phyloP scores from a whole-genome alignment of 1,284 basidiomycete species.

The Cutaneotrichosporon sp. region DNA sequence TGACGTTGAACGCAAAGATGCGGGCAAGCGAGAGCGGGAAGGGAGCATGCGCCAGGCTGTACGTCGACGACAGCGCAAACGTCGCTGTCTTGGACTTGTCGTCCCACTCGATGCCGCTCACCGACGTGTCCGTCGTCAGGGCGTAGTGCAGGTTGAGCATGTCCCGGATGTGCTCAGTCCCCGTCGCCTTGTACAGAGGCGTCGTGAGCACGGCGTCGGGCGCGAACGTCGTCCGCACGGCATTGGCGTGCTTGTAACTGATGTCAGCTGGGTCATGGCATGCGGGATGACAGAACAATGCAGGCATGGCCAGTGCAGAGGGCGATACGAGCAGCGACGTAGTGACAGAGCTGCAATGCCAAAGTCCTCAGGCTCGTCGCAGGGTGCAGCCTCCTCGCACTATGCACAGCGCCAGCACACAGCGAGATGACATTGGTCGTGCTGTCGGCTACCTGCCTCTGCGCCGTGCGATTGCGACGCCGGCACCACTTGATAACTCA shows the following conservation, averaged over 20 bases:
- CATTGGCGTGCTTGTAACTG: constrained; percentile 29
- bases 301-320: background rate
- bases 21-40: constrained; percentile 11
- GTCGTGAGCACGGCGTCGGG: constrained; percentile 25
- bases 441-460: no score
- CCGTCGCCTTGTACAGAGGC: constrained; percentile 17
- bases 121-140: constrained; percentile 17
- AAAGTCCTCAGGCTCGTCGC: no score
- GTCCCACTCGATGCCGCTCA: constrained; percentile 31
- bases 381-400: no score
- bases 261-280: background rate
- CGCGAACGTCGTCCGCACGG: constrained; percentile 35
- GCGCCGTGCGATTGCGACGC: background rate
- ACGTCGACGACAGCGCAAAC: constrained; percentile 22
- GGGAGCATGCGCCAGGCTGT: constrained; percentile 15
- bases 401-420: background rate
- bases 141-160: constrained; percentile 20
- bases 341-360: background rate
- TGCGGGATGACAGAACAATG: no score
- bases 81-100: constrained; percentile 22
- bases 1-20: constrained; percentile 7
- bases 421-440: background rate
- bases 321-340: background rate
- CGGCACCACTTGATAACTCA: constrained; percentile 15
- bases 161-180: constrained; percentile 32